phyloP scores from a whole-genome alignment of 1,284 basidiomycete species.

The Gymnopus androsaceus region DNA sequence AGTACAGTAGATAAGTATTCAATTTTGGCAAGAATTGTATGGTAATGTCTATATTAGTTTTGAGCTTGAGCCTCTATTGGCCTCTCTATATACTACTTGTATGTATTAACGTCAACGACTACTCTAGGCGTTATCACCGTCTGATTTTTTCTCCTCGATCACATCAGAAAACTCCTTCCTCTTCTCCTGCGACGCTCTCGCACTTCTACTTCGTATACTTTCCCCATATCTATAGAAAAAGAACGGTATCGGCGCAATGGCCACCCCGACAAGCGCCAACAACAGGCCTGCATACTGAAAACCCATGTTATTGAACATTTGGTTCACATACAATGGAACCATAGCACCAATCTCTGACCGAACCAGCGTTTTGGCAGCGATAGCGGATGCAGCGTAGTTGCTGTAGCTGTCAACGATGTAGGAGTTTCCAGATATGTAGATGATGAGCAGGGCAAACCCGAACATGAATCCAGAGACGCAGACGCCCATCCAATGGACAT shows the following conservation, averaged over 20 bases:
- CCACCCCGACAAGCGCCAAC: slow-evolving; percentile 34
- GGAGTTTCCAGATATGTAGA: slow-evolving; percentile 44
- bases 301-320: slow-evolving; percentile 43
- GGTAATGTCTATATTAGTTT: too few species aligned
- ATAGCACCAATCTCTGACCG: slow-evolving; percentile 38
- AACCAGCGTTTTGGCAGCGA: slow-evolving; percentile 44
- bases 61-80: too few species aligned
- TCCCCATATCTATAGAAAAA: slow-evolving; percentile 39
- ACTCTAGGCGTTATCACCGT: not conserved
- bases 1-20: too few species aligned
- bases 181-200: slow-evolving; percentile 19
- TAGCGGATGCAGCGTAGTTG: slow-evolving; percentile 41
- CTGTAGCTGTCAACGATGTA: slow-evolving; percentile 46
- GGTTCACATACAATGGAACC: slow-evolving; percentile 40
- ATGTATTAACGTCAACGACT: not conserved
- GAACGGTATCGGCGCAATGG: slow-evolving; percentile 42
- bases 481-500: slow-evolving; percentile 40
- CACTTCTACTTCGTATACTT: slow-evolving; percentile 27
- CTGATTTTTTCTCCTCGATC: not conserved
- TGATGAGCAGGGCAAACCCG: slow-evolving; percentile 41
- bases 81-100: too few species aligned
- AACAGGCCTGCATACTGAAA: slow-evolving; percentile 42
- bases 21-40: too few species aligned
- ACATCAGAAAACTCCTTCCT: slow-evolving; percentile 13
- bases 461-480: slow-evolving; percentile 38